Evolutionary conservation across 768 basidiomycete species (phyloP), one percentile per base, ranked within the genome.

Genomic region (Trametes sanguinea): DNA sequence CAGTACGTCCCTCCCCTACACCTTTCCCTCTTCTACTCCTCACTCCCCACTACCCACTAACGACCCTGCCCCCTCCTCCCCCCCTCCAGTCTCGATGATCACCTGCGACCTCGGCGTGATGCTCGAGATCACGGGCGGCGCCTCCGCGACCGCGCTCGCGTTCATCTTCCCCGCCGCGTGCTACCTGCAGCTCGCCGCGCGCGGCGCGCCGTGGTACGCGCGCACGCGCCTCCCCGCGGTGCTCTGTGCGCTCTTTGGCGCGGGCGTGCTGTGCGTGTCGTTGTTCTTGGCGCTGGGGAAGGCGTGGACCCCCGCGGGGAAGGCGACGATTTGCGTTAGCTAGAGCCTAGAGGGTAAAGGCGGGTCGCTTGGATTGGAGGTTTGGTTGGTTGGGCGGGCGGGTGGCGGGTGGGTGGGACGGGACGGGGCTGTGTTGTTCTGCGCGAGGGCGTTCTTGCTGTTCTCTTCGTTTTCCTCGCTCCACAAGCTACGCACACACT

Each of bases 31-130:
- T 22, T 22, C 22, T 22, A 22, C 14, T 14, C 39, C 39, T 2
- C 35, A 6, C 22, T 22, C n/a, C 17, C 51, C 56, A 45, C 51
- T 22, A 14, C n/a, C 10, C n/a, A 17, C 22, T n/a, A n/a, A 43
- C 42, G 8, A 13, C 42, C 32, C 32, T 54, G 54, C 52, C 54
- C 27, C 43, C 37, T 1, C 51, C 27, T 4, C 17, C 14, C 22
- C 14, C 40, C 50, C 2, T 11, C 13, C 71, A 95, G 95, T 97
- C 61, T 86, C 96, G 4, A 81, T 98, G 57, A 81, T 95, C 60
- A 98, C 96, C 1, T 97, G 95, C 72, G 96, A 99, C 73, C 83
- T 99, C 13, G 97, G 97, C n/a, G 89, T 98, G 47, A 97, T 96
- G 77, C 87, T 99, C 42, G 97, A 99, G 77, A 90, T 99, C 46